phyloP scores from a whole-genome alignment of 257 asterid genomes.

The Nicotiana obtusifolia region DNA sequence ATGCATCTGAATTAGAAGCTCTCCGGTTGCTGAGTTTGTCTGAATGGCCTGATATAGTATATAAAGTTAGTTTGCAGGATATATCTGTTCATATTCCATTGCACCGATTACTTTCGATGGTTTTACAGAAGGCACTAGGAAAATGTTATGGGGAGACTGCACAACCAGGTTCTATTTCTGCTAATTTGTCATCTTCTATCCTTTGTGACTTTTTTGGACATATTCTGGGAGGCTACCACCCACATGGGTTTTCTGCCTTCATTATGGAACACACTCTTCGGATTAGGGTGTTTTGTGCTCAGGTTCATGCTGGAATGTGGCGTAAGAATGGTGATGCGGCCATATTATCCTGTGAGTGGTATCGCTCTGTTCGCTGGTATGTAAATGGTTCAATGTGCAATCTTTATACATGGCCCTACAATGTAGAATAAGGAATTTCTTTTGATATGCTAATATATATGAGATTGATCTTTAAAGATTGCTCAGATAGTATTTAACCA shows the following conservation, averaged over 20 bases:
- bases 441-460: background rate
- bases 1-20: constrained; percentile 56
- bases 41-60: constrained; percentile 77
- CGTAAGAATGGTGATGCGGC: constrained; percentile 93
- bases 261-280: constrained; percentile 95
- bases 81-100: constrained; percentile 84
- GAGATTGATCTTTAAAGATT: background rate
- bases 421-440: background rate
- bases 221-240: constrained; percentile 79
- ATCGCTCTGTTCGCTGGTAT: constrained; percentile 88
- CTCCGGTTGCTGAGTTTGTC: constrained; percentile 62
- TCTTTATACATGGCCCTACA: background rate
- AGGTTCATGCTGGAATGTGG: constrained; percentile 99
- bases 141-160: constrained; percentile 59
- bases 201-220: constrained; percentile 57
- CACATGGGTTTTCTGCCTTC: constrained; percentile 80
- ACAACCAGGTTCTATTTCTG: background rate
- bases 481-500: background rate
- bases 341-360: constrained; percentile 79
- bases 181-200: constrained; percentile 33
- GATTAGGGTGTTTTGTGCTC: constrained; percentile 92
- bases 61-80: constrained; percentile 88
- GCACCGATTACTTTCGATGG: constrained; percentile 77
- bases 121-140: constrained; percentile 66
- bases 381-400: constrained; percentile 21